Base-by-base conservation (phyloP, 2,329 filamentous ascomycete genomes). In the Bipolaris zeicola region DNA sequence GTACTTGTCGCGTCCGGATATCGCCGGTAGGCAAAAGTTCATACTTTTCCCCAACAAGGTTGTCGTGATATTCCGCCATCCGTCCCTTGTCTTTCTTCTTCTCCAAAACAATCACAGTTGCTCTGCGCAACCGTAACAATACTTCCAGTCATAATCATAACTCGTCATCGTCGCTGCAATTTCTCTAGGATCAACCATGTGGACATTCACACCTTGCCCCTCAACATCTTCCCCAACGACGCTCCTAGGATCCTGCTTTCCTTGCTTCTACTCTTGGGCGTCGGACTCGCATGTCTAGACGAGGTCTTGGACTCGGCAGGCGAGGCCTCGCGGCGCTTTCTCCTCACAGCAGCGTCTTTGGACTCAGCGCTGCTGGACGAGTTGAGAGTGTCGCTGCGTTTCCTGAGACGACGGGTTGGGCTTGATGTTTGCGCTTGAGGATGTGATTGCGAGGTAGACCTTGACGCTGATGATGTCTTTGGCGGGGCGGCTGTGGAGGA, bases 301-400 rank as follows among this genome's bases (percentile, higher is more conserved):
- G 37, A 44, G 10, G 55, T 44, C 34, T 61, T 61, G n/a, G 49
- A 52, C 24, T 57, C 58, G 7, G 53, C 50, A 7, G 58, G 57
- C 10, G 60, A 63, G 20, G 38, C 55, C 26, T 61, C 58, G 5
- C 57, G 47, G 10, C 59, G 54, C 22, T 50, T 50, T 16, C 60
- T 50, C 20, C 57, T 50, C 10, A 41, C 13, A 20, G 58, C 45
- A 13, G 16, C 16, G 10, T 43, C 58, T 26, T 55, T 59, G 3
- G 53, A 51, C 36, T 67, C 65, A 3, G 54, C 42, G 3, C 63
- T 63, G 18, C 52, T 37, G 14, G 58, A 49, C 14, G 63, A 66
- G 26, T 41, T 66, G 37, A 66, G 50, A 3, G 66, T 69, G 44
- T 69, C 63, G 33, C 66, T 68, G 16, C 65, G 55, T 39, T 66